Conservation (phyloP, 148 eudicot species). For the Polygonum aviculare region DNA sequence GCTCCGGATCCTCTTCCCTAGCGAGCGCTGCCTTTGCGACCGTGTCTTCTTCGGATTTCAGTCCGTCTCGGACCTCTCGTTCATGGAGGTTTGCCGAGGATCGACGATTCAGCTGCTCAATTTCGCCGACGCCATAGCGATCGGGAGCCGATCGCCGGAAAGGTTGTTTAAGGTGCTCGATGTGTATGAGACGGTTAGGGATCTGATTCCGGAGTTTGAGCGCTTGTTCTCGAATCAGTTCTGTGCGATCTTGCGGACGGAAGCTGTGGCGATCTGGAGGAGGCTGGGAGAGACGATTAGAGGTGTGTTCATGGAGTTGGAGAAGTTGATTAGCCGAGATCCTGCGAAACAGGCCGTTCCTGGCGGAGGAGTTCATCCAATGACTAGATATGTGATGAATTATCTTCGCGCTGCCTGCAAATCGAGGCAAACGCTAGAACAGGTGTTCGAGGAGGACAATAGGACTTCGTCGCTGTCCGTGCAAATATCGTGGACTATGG, state of each 20-base stretch:
- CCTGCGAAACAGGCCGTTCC: conserved; percentile 78
- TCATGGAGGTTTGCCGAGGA: conserved; percentile 92
- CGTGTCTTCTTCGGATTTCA: conserved; percentile 58
- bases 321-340: conserved; percentile 81
- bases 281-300: conserved; percentile 73
- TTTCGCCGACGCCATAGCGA: conserved; percentile 78
- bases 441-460: conserved; percentile 67
- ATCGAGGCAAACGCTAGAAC: conserved; percentile 58
- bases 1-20: conserved; percentile 65
- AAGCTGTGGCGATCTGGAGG: conserved; percentile 66
- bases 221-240: conserved; percentile 66
- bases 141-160: conserved; percentile 83
- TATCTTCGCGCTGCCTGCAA: conserved; percentile 81
- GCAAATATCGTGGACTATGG: conserved; percentile 88
- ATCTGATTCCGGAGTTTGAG: conserved; percentile 78
- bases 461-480: conserved; percentile 43
- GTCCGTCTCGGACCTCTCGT: conserved; percentile 66
- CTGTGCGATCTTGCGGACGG: conserved; percentile 54
- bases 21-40: conserved; percentile 80
- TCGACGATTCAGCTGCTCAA: conserved; percentile 62
- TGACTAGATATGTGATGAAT: conserved; percentile 89
- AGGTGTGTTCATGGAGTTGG: conserved; percentile 86
- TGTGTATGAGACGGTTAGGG: conserved; percentile 72
- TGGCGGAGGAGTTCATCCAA: conserved; percentile 89
- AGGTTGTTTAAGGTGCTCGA: conserved; percentile 77